These are phyloP conservation scores for Colletotrichum navitas DNA, from an alignment of 2,329 filamentous ascomycete genomes.

Conservation along the genomic window DNA sequence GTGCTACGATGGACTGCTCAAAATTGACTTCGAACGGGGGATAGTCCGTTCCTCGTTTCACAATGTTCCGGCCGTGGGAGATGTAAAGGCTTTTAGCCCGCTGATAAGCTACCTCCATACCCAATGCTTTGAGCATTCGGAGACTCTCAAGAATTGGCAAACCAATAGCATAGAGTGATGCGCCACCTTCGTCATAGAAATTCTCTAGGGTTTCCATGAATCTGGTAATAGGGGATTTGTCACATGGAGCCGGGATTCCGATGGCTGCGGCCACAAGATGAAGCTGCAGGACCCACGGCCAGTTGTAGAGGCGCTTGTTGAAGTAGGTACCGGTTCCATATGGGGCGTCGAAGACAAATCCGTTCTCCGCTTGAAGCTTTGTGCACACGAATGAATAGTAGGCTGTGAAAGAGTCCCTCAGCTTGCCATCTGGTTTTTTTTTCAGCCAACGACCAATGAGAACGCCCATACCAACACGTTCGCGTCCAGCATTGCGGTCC, in stretches of 20 bases:
- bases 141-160: constrained; percentile 34
- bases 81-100: constrained; percentile 7
- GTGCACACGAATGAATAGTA: constrained; percentile 40
- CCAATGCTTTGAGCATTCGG: constrained; percentile 1
- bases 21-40: constrained; percentile 41
- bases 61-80: constrained; percentile 21
- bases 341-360: constrained; percentile 29
- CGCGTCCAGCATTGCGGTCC: constrained; percentile 37
- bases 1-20: constrained; percentile 40
- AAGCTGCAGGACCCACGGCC: constrained; percentile 38
- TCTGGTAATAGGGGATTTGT: constrained; percentile 14
- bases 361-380: constrained; percentile 29
- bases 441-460: constrained; percentile 37
- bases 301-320: constrained; percentile 36
- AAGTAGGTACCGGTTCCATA: constrained; percentile 4
- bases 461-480: constrained; percentile 38
- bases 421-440: neutral
- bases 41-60: constrained; percentile 20
- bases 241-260: constrained; percentile 10
- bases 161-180: constrained; percentile 33
- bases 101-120: neutral
- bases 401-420: constrained; percentile 13
- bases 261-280: constrained; percentile 33
- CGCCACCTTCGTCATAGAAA: constrained; percentile 37
- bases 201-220: constrained; percentile 35